Evolutionary conservation across 495 filamentous ascomycete species (phyloP).

Genomic region (Coniosporium apollinis): DNA sequence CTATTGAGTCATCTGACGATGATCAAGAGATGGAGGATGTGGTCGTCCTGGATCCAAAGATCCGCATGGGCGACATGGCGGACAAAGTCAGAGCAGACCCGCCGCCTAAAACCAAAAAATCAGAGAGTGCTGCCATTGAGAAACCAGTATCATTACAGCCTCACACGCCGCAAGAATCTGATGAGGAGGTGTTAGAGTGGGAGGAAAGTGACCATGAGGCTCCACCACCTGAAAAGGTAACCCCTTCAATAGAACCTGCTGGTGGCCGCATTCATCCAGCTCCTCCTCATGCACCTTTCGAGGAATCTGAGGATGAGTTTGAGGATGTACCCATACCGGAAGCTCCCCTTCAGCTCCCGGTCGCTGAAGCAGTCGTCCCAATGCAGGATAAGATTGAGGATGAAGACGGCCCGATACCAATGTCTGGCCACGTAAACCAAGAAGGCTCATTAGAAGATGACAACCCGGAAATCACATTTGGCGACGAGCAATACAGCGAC

Average conservation of each 20-base stretch:
- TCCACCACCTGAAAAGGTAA: too few relatives aligned
- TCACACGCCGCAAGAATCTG: too few relatives aligned
- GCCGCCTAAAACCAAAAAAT: conserved; percentile 14
- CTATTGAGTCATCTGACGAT: conserved; percentile 25
- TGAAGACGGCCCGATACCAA: conserved; percentile 8
- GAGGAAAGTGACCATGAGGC: conserved; percentile 25
- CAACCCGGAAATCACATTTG: conserved; percentile 9
- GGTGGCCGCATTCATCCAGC: conserved; percentile 6
- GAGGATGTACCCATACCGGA: conserved; percentile 13
- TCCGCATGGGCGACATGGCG: conserved; percentile 28
- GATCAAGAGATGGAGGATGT: conserved; percentile 37
- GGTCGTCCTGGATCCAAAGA: conserved; percentile 13
- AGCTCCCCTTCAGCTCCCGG: neutral
- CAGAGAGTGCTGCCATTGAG: conserved; percentile 7
- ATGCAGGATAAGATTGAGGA: neutral
- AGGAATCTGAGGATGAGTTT: too few relatives aligned
- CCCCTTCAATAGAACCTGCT: conserved; percentile 5
- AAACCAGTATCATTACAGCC: too few relatives aligned
- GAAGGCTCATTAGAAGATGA: conserved; percentile 5
- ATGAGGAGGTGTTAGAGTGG: conserved; percentile 22
- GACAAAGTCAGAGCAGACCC: conserved; percentile 26
- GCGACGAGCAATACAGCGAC: conserved; percentile 44
- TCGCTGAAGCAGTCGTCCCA: conserved; percentile 5
- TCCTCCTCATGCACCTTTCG: conserved; percentile 14
- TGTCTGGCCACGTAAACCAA: conserved; percentile 15